Percentiles rank a stretch among this genome's conserved stretches.
These are phyloP conservation scores for Lachancea nothofagi DNA, from an alignment of 805 yeast species.

Conservation along the genomic window DNA sequence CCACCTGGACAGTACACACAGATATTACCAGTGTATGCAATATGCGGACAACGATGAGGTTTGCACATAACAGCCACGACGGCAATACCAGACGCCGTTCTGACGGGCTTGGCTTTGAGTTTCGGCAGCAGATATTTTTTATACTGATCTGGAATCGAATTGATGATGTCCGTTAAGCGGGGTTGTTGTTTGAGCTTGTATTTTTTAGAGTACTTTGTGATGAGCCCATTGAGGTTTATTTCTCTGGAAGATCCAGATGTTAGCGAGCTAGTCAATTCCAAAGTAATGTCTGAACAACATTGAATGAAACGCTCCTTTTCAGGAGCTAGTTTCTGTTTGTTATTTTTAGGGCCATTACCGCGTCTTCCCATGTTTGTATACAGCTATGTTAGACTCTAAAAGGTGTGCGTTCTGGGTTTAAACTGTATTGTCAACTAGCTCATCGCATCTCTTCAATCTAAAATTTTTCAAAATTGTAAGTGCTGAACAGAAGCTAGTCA, in stretches of 20 bases:
- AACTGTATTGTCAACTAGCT: too few relatives aligned
- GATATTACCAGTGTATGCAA: slow-evolving; percentile 96
- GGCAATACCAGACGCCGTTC: slow-evolving; percentile 98
- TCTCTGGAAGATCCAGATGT: slow-evolving; percentile 43
- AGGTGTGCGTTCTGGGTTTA: neutral
- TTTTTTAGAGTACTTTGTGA: slow-evolving; percentile 79
- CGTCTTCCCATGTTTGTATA: slow-evolving; percentile 31
- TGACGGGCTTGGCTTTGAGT: slow-evolving; percentile 95
- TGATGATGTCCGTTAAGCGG: slow-evolving; percentile 86
- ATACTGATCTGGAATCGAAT: slow-evolving; percentile 93
- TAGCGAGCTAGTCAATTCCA: slow-evolving; percentile 75
- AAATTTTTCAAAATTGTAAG: too few relatives aligned
- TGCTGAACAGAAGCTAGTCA: too few relatives aligned
- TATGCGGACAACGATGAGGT: slow-evolving; percentile 98
- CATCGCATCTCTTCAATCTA: too few relatives aligned
- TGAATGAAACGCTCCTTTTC: slow-evolving; percentile 90
- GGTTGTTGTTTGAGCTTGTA: slow-evolving; percentile 91
- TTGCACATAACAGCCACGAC: slow-evolving; percentile 99
- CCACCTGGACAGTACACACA: slow-evolving; percentile 99
- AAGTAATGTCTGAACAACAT: slow-evolving; percentile 87
- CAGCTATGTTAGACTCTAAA: neutral
- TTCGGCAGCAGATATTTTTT: slow-evolving; percentile 87
- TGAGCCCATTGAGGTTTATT: slow-evolving; percentile 84
- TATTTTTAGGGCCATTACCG: slow-evolving; percentile 36
- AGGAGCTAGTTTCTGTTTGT: slow-evolving; percentile 68